phyloP scores from a whole-genome alignment of 2,329 filamentous ascomycete genomes.

The Scolecobasidium constrictum region DNA sequence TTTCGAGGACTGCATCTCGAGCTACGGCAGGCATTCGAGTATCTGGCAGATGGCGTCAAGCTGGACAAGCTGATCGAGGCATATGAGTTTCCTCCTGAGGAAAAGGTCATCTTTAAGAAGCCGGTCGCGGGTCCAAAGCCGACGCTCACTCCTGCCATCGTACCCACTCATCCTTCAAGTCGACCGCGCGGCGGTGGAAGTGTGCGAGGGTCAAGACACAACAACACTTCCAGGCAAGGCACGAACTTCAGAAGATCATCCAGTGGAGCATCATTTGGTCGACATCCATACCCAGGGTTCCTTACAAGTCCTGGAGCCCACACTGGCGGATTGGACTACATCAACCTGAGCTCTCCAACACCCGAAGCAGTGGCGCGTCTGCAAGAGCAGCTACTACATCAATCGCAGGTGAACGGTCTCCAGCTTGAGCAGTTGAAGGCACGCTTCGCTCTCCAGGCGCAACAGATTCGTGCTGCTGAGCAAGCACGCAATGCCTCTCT shows the following conservation, averaged over 20 bases:
- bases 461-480: constrained; percentile 25
- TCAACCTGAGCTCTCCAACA: not conserved
- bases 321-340: constrained; percentile 2
- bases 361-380: constrained; percentile 2
- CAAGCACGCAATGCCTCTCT: constrained; percentile 21
- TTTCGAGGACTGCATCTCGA: constrained; percentile 87
- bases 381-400: constrained; percentile 6
- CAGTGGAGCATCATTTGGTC: constrained; percentile 1
- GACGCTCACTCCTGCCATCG: constrained; percentile 33
- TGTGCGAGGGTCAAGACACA: constrained; percentile 34
- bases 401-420: constrained; percentile 8
- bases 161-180: constrained; percentile 35
- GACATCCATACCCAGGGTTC: not conserved
- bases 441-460: not conserved
- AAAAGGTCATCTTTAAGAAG: constrained; percentile 47
- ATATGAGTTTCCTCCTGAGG: constrained; percentile 79
- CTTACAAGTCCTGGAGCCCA: constrained; percentile 1
- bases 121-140: constrained; percentile 41
- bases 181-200: constrained; percentile 33
- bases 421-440: constrained; percentile 9
- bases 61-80: constrained; percentile 77
- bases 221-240: constrained; percentile 24
- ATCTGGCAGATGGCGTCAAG: constrained; percentile 62
- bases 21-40: constrained; percentile 75
- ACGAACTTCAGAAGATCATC: constrained; percentile 8